These are phyloP conservation scores for Kwoniella heveanensis DNA, from an alignment of 768 basidiomycete species.

Conservation along the genomic window DNA sequence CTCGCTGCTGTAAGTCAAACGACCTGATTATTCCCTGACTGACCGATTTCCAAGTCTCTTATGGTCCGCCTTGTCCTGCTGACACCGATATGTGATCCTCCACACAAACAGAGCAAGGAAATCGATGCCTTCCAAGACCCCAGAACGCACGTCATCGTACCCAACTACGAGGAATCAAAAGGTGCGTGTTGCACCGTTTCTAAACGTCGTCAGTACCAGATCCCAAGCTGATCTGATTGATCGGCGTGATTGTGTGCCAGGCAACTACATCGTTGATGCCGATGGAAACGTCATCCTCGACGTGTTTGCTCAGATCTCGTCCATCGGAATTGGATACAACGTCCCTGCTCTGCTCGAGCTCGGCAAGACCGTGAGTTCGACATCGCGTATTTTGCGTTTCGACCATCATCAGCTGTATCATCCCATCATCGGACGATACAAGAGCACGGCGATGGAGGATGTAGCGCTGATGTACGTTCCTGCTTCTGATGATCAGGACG, in stretches of 20 bases:
- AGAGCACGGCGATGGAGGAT: not conserved
- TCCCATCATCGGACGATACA: not conserved
- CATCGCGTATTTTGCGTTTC: not conserved
- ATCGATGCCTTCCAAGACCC: slow-evolving; percentile 50
- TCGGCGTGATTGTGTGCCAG: slow-evolving; percentile 7
- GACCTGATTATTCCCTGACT: no score
- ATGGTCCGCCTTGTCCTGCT: no score
- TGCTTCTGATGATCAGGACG: slow-evolving; percentile 37
- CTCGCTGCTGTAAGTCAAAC: slow-evolving; percentile 9
- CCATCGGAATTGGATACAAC: slow-evolving; percentile 57
- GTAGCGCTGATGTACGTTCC: not conserved
- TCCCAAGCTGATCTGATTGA: not conserved
- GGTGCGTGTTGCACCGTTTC: slow-evolving; percentile 20
- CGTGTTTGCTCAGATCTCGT: slow-evolving; percentile 57
- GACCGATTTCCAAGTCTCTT: no score
- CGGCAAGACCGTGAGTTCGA: slow-evolving; percentile 41
- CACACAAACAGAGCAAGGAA: slow-evolving; percentile 17
- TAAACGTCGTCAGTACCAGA: not conserved
- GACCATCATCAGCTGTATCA: no score
- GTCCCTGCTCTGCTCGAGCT: slow-evolving; percentile 51
- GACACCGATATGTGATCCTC: no score
- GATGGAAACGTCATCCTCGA: slow-evolving; percentile 59
- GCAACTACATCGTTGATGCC: slow-evolving; percentile 58
- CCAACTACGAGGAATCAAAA: slow-evolving; percentile 47
- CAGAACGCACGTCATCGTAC: slow-evolving; percentile 50